Percentiles rank a stretch among this genome's conserved stretches.
phyloP scores from a whole-genome alignment of 2,329 filamentous ascomycete species.

The Aspergillus transmontanensis region DNA sequence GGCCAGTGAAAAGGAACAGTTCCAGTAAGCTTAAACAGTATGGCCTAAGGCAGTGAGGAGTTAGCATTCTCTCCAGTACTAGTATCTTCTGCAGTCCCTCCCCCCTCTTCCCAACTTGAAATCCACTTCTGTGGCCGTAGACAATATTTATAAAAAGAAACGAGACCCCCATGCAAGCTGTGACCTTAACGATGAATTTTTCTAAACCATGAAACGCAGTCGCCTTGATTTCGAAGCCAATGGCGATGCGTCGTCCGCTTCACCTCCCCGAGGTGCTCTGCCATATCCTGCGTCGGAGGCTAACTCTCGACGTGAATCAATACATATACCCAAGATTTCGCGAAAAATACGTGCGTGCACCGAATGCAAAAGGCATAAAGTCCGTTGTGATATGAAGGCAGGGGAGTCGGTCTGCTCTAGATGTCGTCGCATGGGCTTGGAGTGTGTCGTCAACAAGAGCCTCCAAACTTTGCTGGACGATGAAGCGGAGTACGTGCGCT shows the following conservation, averaged over 20 bases:
- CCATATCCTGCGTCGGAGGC: slow-evolving; percentile 29
- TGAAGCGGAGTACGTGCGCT: slow-evolving; percentile 46
- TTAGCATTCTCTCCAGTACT: not conserved
- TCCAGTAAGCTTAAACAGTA: not conserved
- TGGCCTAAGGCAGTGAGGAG: not conserved
- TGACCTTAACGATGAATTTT: slow-evolving; percentile 25
- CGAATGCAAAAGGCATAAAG: slow-evolving; percentile 57
- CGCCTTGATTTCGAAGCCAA: slow-evolving; percentile 41
- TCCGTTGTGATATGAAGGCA: slow-evolving; percentile 56
- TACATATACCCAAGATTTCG: slow-evolving; percentile 45
- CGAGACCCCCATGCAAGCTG: slow-evolving; percentile 22
- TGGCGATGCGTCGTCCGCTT: slow-evolving; percentile 38
- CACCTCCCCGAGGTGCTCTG: slow-evolving; percentile 32
- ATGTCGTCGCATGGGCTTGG: slow-evolving; percentile 52
- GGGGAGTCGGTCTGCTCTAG: slow-evolving; percentile 53
- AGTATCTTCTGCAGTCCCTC: not conserved
- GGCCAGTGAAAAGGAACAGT: not conserved
- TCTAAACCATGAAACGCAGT: slow-evolving; percentile 41
- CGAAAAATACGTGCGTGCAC: slow-evolving; percentile 54
- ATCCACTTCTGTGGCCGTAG: not conserved
- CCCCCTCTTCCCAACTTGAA: not conserved
- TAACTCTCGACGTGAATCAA: slow-evolving; percentile 26
- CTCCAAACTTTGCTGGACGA: slow-evolving; percentile 53
- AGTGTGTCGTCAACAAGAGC: slow-evolving; percentile 57
- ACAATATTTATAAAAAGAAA: not conserved